Evolutionary conservation across 352 stramenopile species (phyloP).

Genomic region (Globisporangium spiculum): DNA sequence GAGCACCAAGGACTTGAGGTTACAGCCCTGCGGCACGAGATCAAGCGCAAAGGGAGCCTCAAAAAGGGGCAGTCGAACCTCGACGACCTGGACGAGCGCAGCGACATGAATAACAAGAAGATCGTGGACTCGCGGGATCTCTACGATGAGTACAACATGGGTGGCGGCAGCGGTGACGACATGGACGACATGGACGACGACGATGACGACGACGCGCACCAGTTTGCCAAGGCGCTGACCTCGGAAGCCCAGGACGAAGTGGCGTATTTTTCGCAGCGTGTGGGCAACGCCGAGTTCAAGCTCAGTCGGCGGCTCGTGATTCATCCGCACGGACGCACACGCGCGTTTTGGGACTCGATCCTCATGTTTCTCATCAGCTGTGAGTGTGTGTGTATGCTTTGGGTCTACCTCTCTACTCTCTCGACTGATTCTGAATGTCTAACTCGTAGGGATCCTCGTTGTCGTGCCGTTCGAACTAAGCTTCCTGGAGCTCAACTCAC

Average conservation of each 20-base stretch:
- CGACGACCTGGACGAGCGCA: not conserved
- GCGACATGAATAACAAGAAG: not conserved
- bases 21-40: not conserved
- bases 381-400: conserved; percentile 23
- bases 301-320: conserved; percentile 42
- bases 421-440: not conserved
- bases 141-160: conserved; percentile 12
- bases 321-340: conserved; percentile 58
- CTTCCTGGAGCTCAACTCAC: conserved; percentile 39
- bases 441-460: conserved; percentile 46
- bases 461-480: conserved; percentile 70
- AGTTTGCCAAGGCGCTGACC: conserved; percentile 13
- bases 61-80: conserved; percentile 6
- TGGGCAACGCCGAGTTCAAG: conserved; percentile 48
- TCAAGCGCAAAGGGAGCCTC: conserved; percentile 6
- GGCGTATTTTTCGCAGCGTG: conserved; percentile 57
- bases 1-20: not conserved
- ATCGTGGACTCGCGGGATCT: conserved; percentile 1
- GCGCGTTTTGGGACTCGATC: conserved; percentile 58
- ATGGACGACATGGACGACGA: conserved; percentile 15
- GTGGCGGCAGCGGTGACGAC: not conserved
- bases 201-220: conserved; percentile 20
- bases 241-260: conserved; percentile 61
- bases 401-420: not conserved
- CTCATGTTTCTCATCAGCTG: conserved; percentile 58